A percentile compares a stretch with the other conserved stretches of the same genome.
These are phyloP conservation scores for Geranium incanum DNA, from an alignment of 441 rosid genomes.

Conservation along the genomic window DNA sequence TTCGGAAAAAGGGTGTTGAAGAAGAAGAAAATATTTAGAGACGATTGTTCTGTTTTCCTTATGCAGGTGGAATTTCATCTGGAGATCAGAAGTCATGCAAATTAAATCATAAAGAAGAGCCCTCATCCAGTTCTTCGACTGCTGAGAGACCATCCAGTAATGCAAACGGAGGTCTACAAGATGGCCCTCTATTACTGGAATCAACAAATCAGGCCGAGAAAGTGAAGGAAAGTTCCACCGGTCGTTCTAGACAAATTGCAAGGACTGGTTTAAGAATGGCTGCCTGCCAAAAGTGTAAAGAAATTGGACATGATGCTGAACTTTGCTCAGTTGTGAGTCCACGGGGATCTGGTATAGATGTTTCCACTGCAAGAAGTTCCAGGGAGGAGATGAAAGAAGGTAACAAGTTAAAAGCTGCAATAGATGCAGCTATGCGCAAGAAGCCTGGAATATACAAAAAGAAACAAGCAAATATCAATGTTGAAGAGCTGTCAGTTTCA, in stretches of 20 bases:
- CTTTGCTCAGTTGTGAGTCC: constrained; percentile 33
- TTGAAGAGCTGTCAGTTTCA: constrained; percentile 39
- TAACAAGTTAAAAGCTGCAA: constrained; percentile 66
- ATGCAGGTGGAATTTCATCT: constrained; percentile 46
- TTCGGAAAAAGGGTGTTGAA: too few species aligned
- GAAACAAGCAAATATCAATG: constrained; percentile 45
- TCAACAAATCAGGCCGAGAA: constrained; percentile 51
- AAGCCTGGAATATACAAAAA: constrained; percentile 63
- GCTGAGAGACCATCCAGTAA: constrained; percentile 41
- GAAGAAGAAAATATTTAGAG: constrained; percentile 4
- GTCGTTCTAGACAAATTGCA: constrained; percentile 39
- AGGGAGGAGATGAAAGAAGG: constrained; percentile 47
- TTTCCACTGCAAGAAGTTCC: constrained; percentile 38
- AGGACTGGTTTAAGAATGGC: constrained; percentile 36
- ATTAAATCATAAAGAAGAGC: constrained; percentile 55
- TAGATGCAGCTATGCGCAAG: constrained; percentile 73
- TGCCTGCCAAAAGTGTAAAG: constrained; percentile 46
- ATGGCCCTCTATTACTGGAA: constrained; percentile 46
- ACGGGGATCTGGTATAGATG: constrained; percentile 43
- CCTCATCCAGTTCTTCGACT: constrained; percentile 49
- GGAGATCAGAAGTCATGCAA: constrained; percentile 46
- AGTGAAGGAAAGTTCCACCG: constrained; percentile 38
- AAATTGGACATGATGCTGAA: constrained; percentile 55
- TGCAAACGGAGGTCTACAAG: constrained; percentile 41
- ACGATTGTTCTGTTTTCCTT: constrained; percentile 20